Evolutionary conservation across 805 yeast species (phyloP).

Genomic region (Candida rishiriensis): DNA sequence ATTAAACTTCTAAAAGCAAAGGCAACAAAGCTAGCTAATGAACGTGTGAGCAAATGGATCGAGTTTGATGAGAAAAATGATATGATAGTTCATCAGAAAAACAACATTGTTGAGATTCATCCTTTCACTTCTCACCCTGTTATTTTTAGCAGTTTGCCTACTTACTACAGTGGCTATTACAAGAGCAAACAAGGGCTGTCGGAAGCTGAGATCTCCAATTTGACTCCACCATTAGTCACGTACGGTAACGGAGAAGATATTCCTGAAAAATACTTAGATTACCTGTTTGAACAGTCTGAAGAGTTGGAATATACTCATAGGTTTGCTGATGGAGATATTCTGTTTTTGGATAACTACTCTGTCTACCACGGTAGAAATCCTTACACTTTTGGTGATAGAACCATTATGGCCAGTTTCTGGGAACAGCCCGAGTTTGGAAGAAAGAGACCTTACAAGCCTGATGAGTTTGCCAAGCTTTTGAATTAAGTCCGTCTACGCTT

Average conservation of each 20-base stretch:
- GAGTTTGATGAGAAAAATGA: conserved; percentile 10
- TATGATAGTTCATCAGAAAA: conserved; percentile 11
- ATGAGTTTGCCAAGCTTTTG: conserved; percentile 1
- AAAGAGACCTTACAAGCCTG: conserved; percentile 7
- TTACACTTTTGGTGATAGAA: conserved; percentile 17
- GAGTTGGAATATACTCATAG: conserved; percentile 19
- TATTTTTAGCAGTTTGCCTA: conserved; percentile 22
- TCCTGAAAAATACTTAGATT: conserved; percentile 21
- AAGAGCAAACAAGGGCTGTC: conserved; percentile 3
- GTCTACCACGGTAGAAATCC: conserved; percentile 24
- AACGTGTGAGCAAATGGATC: conserved; percentile 7
- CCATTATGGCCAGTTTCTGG: conserved; percentile 24
- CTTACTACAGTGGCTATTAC: conserved; percentile 13
- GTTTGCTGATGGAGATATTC: conserved; percentile 20
- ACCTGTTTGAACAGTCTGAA: conserved; percentile 16
- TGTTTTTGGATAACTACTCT: conserved; percentile 21
- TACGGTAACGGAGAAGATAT: conserved; percentile 21
- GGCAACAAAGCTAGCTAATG: conserved; percentile 5
- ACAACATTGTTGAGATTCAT: conserved; percentile 3
- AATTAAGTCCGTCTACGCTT: not conserved
- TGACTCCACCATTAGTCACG: conserved; percentile 8
- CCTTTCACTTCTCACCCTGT: conserved; percentile 13
- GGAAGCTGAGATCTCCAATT: not conserved
- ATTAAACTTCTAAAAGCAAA: conserved; percentile 5
- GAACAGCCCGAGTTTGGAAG: conserved; percentile 3